These are phyloP conservation scores for Remersonia thermophila DNA, from an alignment of 2,329 filamentous ascomycete genomes.

Conservation along the genomic window DNA sequence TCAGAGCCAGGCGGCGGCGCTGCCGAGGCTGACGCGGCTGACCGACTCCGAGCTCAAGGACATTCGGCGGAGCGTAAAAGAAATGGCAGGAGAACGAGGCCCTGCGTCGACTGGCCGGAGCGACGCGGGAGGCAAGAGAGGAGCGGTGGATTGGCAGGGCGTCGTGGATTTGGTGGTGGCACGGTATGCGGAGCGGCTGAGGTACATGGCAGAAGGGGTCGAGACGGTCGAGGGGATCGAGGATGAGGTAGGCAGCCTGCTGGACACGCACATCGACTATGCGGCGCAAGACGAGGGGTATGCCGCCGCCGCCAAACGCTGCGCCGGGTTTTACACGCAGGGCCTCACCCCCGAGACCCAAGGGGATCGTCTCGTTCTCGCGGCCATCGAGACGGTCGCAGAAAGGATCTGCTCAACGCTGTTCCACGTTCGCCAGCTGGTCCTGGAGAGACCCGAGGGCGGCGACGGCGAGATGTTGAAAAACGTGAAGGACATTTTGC, in stretches of 20 bases:
- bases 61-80: conserved; percentile 22
- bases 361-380: conserved; percentile 33
- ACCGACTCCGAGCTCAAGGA: conserved; percentile 13
- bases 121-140: conserved; percentile 6
- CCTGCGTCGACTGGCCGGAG: too few relatives aligned
- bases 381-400: conserved; percentile 29
- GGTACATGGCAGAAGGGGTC: conserved; percentile 24
- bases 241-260: conserved; percentile 26
- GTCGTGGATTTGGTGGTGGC: conserved; percentile 53
- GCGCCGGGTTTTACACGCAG: conserved; percentile 33
- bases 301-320: conserved; percentile 31
- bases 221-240: conserved; percentile 21
- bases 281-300: conserved; percentile 22
- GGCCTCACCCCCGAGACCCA: conserved; percentile 21
- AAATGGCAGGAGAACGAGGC: conserved; percentile 15
- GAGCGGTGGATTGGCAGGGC: conserved; percentile 50
- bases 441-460: conserved; percentile 13
- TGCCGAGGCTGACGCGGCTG: conserved; percentile 16
- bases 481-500: conserved; percentile 8
- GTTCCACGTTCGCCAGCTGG: conserved; percentile 18
- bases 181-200: conserved; percentile 47
- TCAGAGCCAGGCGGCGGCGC: conserved; percentile 16
- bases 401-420: conserved; percentile 27
- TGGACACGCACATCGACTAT: conserved; percentile 34
- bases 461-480: conserved; percentile 5